Conservation (phyloP, 2,329 filamentous ascomycete genomes). For the Phialophora macrospora region DNA sequence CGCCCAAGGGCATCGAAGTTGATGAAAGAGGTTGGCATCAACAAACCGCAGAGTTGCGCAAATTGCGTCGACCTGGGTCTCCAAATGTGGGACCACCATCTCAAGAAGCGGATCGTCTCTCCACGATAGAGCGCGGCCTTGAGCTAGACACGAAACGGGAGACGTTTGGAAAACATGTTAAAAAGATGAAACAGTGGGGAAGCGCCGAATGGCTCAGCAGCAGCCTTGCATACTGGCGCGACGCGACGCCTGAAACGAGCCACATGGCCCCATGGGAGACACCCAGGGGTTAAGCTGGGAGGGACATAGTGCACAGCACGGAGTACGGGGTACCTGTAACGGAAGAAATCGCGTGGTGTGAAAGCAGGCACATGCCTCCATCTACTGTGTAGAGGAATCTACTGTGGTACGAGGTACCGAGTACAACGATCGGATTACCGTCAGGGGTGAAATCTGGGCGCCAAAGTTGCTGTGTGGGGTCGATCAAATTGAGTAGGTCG, state of each 20-base stretch:
- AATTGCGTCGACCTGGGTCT: background rate
- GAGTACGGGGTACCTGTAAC: background rate
- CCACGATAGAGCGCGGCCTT: background rate
- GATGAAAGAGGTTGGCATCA: background rate
- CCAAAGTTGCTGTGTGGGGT: background rate
- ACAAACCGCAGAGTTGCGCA: background rate
- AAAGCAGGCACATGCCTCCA: background rate
- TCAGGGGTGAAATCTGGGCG: background rate
- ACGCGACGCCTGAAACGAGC: background rate
- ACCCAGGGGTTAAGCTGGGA: background rate
- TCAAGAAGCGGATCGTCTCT: background rate
- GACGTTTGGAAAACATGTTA: background rate
- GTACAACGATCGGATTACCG: background rate
- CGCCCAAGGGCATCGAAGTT: background rate
- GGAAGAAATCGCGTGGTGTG: background rate
- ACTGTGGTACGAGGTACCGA: too few relatives aligned
- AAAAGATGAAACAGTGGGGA: background rate
- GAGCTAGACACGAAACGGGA: background rate
- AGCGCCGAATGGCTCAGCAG: background rate
- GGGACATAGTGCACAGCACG: background rate
- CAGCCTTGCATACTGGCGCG: background rate
- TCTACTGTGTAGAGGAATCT: background rate
- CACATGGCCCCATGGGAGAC: background rate
- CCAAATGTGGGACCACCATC: background rate
- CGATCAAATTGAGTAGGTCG: background rate